Percentiles rank a stretch among this genome's conserved stretches.
These are phyloP conservation scores for Myxozyma sirexii DNA, from an alignment of 805 yeast species.

Conservation along the genomic window DNA sequence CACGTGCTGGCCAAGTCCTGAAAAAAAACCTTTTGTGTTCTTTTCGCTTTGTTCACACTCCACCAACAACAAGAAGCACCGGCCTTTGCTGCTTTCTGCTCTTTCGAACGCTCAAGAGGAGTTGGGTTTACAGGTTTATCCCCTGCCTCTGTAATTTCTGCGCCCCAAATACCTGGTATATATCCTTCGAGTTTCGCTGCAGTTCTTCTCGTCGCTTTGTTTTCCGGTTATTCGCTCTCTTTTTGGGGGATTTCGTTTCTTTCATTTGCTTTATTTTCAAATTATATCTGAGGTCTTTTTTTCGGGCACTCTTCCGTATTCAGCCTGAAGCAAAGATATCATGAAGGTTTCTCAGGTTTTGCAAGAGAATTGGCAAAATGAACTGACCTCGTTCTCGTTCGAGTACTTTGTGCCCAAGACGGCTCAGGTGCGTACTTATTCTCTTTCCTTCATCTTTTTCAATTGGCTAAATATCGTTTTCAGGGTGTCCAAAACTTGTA, in stretches of 20 bases:
- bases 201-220: background rate
- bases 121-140: conserved; percentile 28
- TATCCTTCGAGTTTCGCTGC: background rate
- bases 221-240: background rate
- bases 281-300: too few species aligned
- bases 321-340: background rate
- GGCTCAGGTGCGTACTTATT: conserved; percentile 42
- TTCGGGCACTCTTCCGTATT: too few species aligned
- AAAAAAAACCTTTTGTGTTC: background rate
- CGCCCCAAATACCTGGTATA: conserved; percentile 21
- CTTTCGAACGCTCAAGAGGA: conserved; percentile 10
- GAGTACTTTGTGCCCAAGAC: conserved; percentile 98
- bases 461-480: too few species aligned
- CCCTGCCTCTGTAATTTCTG: conserved; percentile 24
- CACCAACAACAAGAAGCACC: background rate
- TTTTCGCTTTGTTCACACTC: background rate
- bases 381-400: conserved; percentile 78
- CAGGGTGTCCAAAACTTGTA: conserved; percentile 96
- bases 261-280: background rate
- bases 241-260: background rate
- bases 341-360: conserved; percentile 27
- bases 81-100: background rate
- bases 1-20: background rate
- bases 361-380: conserved; percentile 35
- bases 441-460: too few species aligned